These are phyloP conservation scores for Fraxinus americana DNA, from an alignment of 257 asterid genomes.

Conservation along the genomic window DNA sequence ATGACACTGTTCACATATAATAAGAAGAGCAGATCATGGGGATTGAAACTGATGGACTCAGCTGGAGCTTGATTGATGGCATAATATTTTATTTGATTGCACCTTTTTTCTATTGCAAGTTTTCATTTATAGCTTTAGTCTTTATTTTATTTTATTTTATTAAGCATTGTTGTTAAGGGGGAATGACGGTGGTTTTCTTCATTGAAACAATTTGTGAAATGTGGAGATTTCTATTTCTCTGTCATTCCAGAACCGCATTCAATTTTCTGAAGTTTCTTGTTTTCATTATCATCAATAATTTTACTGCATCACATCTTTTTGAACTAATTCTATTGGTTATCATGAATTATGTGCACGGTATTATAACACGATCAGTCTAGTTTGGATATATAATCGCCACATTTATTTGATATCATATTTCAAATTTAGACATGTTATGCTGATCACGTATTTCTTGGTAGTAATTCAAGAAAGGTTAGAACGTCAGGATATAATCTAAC, in stretches of 20 bases:
- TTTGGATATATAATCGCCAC: neutral
- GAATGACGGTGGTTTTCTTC: too few relatives aligned
- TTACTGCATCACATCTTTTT: neutral
- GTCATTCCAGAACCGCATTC: neutral
- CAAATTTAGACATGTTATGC: neutral
- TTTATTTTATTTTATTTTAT: too few relatives aligned
- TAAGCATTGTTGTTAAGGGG: neutral
- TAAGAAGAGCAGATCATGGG: neutral
- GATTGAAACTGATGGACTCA: neutral
- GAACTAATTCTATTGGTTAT: neutral
- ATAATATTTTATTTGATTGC: neutral
- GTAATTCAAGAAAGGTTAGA: too few relatives aligned
- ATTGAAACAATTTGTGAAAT: too few relatives aligned
- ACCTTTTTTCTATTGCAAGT: neutral
- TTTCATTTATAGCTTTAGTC: neutral
- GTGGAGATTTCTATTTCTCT: neutral
- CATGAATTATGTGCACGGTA: neutral
- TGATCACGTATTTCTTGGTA: neutral
- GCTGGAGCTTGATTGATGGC: neutral
- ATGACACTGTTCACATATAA: neutral
- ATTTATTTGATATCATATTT: neutral
- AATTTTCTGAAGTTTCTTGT: neutral
- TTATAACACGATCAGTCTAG: neutral
- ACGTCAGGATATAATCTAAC: neutral
- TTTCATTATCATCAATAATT: neutral